phyloP scores from a whole-genome alignment of 176 grass and related monocot species.

The Paspalum notatum region DNA sequence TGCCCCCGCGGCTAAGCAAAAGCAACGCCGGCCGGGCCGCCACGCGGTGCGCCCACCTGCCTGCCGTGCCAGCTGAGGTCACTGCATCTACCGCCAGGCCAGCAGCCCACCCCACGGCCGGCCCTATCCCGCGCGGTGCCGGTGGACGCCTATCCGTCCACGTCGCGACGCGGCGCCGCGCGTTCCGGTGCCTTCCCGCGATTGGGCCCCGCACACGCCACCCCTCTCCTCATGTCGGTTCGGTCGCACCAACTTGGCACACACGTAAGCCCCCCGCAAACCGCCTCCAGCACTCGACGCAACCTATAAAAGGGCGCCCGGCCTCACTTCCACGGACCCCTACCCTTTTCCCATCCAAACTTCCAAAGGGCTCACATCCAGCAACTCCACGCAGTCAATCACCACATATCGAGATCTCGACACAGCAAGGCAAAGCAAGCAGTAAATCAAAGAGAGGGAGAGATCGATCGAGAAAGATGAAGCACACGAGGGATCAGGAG shows the following conservation, averaged over 20 bases:
- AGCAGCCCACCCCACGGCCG: too few species aligned
- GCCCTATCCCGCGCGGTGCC: too few species aligned
- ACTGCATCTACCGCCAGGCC: not conserved
- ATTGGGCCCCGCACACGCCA: conserved; percentile 28
- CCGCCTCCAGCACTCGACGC: not conserved
- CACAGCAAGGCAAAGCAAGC: too few species aligned
- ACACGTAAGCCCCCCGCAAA: conserved; percentile 18
- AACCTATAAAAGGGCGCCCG: conserved; percentile 30
- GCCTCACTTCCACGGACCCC: too few species aligned
- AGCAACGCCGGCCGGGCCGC: not conserved
- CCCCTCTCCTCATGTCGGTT: not conserved
- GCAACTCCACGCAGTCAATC: too few species aligned
- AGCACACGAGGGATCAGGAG: conserved; percentile 15
- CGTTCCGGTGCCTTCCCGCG: not conserved
- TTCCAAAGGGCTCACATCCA: too few species aligned
- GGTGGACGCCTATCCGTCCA: conserved; percentile 11
- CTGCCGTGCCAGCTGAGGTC: conserved; percentile 7
- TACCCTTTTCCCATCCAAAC: not conserved
- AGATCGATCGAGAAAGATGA: conserved; percentile 15
- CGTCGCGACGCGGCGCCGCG: conserved; percentile 43
- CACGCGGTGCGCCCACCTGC: not conserved
- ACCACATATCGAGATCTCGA: too few species aligned
- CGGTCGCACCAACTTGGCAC: not conserved
- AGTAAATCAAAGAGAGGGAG: not conserved
- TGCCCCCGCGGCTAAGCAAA: conserved; percentile 46